Base-by-base conservation (phyloP, 805 yeast species). In the Saturnispora mendoncae region DNA sequence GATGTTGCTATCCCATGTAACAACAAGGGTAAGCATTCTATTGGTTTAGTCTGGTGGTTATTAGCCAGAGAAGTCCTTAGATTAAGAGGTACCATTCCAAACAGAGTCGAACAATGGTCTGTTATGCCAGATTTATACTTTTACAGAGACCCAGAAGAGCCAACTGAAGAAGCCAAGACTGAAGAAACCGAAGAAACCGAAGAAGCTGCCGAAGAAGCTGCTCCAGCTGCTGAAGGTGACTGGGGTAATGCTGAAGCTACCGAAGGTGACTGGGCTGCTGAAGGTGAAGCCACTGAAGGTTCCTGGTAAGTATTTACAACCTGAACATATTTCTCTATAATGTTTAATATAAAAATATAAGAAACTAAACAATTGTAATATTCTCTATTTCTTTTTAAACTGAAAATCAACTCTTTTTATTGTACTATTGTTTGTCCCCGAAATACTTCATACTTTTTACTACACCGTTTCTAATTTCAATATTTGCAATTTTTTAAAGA, bases 101-200 rank as follows among this genome's bases (percentile, higher is more conserved):
- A 84, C 85, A 87, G 99, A 80, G 67, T 84, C 58, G 85, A 92
- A 71, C 81, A 84, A 71, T 92, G 99, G 99, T 75, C 94, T 60
- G 92, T 92, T 68, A 92, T 92, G 98, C 97, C 97, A 71, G 99
- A 92, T 78, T 81, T 92, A 72, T 92, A 88, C 88, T 92, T 92
- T 88, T 92, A 92, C 97, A 92, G 99, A 82, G 96, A 92, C 78
- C 98, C 99, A 67, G 97, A 90, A 78, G 99, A 92, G 76, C 83
- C 84, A 71, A 95, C 86, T 75, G 78, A 72, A 58, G 78, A 77
- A 62, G 74, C 74, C 51, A 74, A 71, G 55, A 69, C 68, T 52
- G 83, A 74, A 61, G 74, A 70, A 55, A 78, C 73, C 60, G 80
- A 71, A 60, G 78, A 71, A 55, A 82, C 72, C 65, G 76, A 69